Conservation (phyloP, 2,329 filamentous ascomycete genomes). For the Cordyceps militaris region DNA sequence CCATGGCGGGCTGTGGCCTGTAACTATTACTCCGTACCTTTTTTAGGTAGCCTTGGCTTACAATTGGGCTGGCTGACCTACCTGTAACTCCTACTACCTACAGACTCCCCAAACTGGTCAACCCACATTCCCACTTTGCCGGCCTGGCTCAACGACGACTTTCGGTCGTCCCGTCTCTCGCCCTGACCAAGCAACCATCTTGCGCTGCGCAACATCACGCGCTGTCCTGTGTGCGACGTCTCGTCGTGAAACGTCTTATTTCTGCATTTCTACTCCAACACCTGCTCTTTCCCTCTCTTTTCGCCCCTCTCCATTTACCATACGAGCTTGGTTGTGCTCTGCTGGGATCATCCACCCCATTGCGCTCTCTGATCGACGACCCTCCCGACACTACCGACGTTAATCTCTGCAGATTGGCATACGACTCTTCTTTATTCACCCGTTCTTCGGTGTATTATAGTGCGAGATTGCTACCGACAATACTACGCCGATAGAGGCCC, state of each 20-base stretch:
- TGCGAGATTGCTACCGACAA: not conserved
- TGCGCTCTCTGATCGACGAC: not conserved
- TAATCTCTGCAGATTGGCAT: not conserved
- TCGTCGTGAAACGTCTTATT: not conserved
- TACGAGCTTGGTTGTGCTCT: not conserved
- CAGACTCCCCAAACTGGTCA: too few species aligned
- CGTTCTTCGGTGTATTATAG: not conserved
- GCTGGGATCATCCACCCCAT: not conserved
- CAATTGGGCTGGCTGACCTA: too few species aligned
- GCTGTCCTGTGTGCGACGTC: not conserved
- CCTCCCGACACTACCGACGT: not conserved
- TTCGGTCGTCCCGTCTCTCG: not conserved
- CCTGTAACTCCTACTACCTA: too few species aligned
- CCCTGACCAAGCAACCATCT: not conserved
- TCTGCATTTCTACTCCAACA: not conserved
- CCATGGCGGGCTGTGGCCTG: too few species aligned
- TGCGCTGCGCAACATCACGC: slow-evolving; percentile 10
- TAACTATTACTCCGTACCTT: too few species aligned
- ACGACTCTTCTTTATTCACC: not conserved
- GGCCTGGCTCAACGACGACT: too few species aligned
- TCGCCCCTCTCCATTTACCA: not conserved
- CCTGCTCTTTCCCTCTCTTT: not conserved
- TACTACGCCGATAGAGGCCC: not conserved
- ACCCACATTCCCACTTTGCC: too few species aligned
- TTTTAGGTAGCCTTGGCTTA: too few species aligned